Conservation (phyloP, 2,329 filamentous ascomycete genomes). For the Fusarium sacchari region DNA sequence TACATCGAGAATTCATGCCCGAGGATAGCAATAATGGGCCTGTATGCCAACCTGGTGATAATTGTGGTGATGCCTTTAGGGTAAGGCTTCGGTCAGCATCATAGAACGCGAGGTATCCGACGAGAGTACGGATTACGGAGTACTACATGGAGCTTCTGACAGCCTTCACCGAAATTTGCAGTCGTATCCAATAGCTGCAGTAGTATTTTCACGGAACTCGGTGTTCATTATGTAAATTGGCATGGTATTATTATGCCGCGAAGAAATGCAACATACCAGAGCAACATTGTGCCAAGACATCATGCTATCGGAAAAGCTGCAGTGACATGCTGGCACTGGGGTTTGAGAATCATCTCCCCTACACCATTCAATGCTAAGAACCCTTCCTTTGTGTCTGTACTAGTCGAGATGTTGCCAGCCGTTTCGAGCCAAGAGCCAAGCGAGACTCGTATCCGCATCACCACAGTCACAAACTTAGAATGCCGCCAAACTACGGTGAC, state of each 20-base stretch:
- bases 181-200: not conserved
- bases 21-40: not conserved
- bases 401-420: not conserved
- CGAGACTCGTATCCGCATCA: not conserved
- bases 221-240: not conserved
- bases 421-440: not conserved
- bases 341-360: not conserved
- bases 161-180: not conserved
- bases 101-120: not conserved
- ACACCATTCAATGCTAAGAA: not conserved
- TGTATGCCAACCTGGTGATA: not conserved
- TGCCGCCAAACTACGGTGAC: not conserved
- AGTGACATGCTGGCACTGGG: not conserved
- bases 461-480: not conserved
- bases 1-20: constrained; percentile 1
- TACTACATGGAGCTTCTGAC: not conserved
- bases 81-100: not conserved
- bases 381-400: not conserved
- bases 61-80: not conserved
- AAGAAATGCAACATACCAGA: not conserved
- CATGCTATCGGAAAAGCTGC: not conserved
- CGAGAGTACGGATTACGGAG: not conserved
- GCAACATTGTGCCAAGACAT: not conserved
- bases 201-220: not conserved
- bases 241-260: not conserved